Evolutionary conservation across 208 protist genomes (phyloP), one percentile per base, ranked within the genome.

Genomic region (Trypanosoma congolense): DNA sequence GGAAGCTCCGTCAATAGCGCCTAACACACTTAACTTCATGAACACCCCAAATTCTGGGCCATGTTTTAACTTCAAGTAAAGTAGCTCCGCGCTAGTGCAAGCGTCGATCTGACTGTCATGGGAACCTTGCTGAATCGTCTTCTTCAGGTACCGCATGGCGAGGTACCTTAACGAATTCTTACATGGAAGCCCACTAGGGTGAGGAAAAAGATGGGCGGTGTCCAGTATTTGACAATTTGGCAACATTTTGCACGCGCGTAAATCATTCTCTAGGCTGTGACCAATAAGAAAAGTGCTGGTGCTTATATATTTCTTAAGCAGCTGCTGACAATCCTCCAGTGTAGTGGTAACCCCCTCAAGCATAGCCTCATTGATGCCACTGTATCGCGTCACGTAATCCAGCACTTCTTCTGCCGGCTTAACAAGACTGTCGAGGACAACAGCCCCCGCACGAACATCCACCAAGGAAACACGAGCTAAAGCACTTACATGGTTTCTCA

Each of bases 241-340:
- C 29, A 92, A 26, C 43, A 96, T 56, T 21, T 77, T 65, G 36
- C 93, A 85, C 19, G 84, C 86, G 50, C 82, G 89, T 53, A 97
- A 87, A 74, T 97, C 95, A 63, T 97, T 97, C 53, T 97, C 88
- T 0, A 97, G 64, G 56, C 77, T 91, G 68, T 97, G 95, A 0
- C 95, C 95, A 0, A 97, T 68, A 8, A 97, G 54, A 57, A 96
- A 95, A 1, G 90, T 94, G 3, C 90, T 62, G 0, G 70, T 64
- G 49, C 75, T 64, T 44, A 96, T 73, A 18, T 80, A 49, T 26
- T 28, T 36, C 42, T 71, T 60, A 28, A 97, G 57, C n/a, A 72
- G 59, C 3, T 22, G 35, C 46, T 95, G 92, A 21, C 80, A 93
- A 33, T 96, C 79, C 25, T 58, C 42, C 14, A 96, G 64, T 4